Evolutionary conservation across 257 asterid species (phyloP), one percentile per base, ranked within the genome.

Genomic region (Plantago major): DNA sequence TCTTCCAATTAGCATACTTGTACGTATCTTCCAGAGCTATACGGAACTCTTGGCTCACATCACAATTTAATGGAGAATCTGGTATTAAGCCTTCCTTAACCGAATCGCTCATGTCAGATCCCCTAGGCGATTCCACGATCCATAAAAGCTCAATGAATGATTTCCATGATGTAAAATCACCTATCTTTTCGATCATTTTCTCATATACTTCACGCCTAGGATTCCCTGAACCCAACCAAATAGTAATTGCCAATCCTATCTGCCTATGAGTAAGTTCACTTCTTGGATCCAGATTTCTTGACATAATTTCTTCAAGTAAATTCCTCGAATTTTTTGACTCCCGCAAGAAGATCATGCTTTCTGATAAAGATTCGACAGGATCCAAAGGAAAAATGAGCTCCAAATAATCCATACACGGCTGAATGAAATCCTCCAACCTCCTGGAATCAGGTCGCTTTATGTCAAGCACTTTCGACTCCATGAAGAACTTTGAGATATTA

Each of bases 341-440:
- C 77, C 92, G 78, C 37, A 80, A 50, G 14, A 63, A 17, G 0
- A 80, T 58, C 71, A 87, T 49, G 38, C 58, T 65, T 46, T 75
- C 76, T 0, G 71, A 73, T 37, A 78, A 30, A n/a, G 82, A 73
- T 13, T 51, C 50, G 1, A 59, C 79, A 33, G 72, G 46, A 46
- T 84, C 88, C 11, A 82, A 46, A 0, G 84, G 83, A 62, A 80
- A 87, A 44, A 77, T 84, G 12, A 48, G 30, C 1, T 65, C 71
- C 8, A 74, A 67, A 79, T 79, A 78, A 1, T 42, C 8, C 3
- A 38, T 22, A 0, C 81, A 78, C 10, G 70, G 17, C 3, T 16
- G 37, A 46, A 73, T 40, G 69, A 38, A 74, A 40, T 66, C 53
- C 14, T 6, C 50, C 26, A 82, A 10, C 68, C 2, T 80, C 53